Evolutionary conservation across 495 filamentous ascomycete species (phyloP).

Genomic region (Penicillium pulvis): DNA sequence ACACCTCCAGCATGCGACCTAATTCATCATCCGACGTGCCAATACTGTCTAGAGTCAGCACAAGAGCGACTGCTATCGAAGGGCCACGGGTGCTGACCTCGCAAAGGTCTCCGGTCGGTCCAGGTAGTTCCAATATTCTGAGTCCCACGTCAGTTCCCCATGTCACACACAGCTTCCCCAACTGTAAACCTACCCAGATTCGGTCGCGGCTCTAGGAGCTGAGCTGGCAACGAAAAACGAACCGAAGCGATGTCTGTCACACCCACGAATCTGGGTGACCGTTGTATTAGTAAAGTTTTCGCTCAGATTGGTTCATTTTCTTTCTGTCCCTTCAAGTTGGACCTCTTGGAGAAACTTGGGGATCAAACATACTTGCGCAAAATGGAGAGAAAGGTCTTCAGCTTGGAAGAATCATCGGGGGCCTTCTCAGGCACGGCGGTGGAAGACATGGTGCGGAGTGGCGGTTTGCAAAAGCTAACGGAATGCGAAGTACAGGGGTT

Average conservation of each 20-base stretch:
- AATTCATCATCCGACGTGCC: slow-evolving; percentile 89
- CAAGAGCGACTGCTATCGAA: slow-evolving; percentile 16
- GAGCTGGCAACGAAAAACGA: slow-evolving; percentile 92
- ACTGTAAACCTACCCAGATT: slow-evolving; percentile 66
- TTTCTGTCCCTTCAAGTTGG: background rate
- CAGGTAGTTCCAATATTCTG: slow-evolving; percentile 98
- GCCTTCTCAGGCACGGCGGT: slow-evolving; percentile 57
- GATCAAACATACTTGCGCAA: slow-evolving; percentile 67
- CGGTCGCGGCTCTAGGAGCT: slow-evolving; percentile 91
- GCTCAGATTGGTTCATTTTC: background rate
- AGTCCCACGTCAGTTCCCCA: slow-evolving; percentile 20
- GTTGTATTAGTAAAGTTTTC: slow-evolving; percentile 22
- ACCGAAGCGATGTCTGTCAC: slow-evolving; percentile 94
- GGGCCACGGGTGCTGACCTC: slow-evolving; percentile 48
- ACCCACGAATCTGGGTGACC: slow-evolving; percentile 73
- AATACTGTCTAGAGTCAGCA: slow-evolving; percentile 64
- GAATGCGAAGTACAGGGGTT: background rate
- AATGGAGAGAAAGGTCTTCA: slow-evolving; percentile 81
- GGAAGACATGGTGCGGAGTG: slow-evolving; percentile 35
- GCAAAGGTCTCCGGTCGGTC: slow-evolving; percentile 94
- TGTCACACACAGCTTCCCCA: background rate
- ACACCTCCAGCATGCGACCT: slow-evolving; percentile 88
- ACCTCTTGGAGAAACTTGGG: background rate
- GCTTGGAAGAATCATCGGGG: slow-evolving; percentile 78
- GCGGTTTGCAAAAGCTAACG: slow-evolving; percentile 8